Evolutionary conservation across 495 filamentous ascomycete genomes (phyloP), one percentile per base, ranked within the genome.

Genomic region (Penicillium psychrofluorescens): DNA sequence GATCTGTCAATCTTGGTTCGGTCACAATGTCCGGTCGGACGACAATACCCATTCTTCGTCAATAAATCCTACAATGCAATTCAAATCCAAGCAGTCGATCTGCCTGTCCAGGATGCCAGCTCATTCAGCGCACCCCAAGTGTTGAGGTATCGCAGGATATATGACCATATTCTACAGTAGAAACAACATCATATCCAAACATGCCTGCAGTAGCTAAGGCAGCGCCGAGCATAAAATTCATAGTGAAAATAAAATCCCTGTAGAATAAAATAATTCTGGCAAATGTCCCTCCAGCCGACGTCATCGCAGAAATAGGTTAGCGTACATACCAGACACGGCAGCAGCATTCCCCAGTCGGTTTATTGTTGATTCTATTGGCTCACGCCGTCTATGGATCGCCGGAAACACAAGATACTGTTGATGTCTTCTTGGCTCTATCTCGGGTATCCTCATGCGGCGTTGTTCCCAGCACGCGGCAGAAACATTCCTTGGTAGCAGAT

Each of bases 321-420:
- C 22, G 16, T 27, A 35, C 45, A 51, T 45, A 31, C 46, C 46
- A 45, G 14, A 11, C 37, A 45, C 22, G 15, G 14, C 32, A 29
- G 32, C 35, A 30, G 10, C 22, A 22, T 22, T 3, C 22, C 22
- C 22, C 22, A 22, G 22, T 22, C 22, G 22, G 22, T 2, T 22
- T 4, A 22, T 22, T 22, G 22, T 22, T 6, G 22, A 2, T 22
- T 22, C 22, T 2, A 22, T 22, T 22, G 22, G 22, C 22, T 6
- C 22, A 22, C 2, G 22, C 22, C 22, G 22, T 4, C 22, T 22
- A 22, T 22, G 22, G 10, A 8, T 15, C 29, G 8, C 43, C 27
- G 50, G 35, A 49, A 50, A 35, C 50, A 40, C 41, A 8, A 6
- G 1, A 11, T 1, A 13, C 6, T 32, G 40, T 44, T 15, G 34